Base-by-base conservation (phyloP, 2,329 filamentous ascomycete species). In the Epicoccum nigrum region DNA sequence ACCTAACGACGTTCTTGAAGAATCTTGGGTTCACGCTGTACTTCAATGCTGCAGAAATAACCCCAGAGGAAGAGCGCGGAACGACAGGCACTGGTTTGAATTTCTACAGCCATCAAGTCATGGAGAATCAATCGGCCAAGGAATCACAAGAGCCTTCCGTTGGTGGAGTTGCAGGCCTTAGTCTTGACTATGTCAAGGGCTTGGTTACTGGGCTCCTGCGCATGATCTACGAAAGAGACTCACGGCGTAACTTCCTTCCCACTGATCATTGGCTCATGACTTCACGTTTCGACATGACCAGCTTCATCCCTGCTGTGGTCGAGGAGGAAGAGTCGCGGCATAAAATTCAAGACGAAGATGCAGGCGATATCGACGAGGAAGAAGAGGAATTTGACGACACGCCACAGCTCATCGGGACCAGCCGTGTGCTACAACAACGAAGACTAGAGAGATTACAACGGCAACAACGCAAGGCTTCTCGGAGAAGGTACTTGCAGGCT, bases 181-280 rank as follows among this genome's bases (percentile, higher is more conserved):
- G 87, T 23, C 80, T 94, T 25, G 83, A 88, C 30, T 90, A 90
- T 55, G 84, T 97, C 50, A 89, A 90, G 65, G 85, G 82, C n/a
- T 80, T 93, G 2, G 85, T 92, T 6, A 95, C 91, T 2, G 86
- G 86, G 3, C 82, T 95, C 0, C 80, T 97, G 67, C 87, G 88
- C 49, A 93, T 95, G 82, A 78, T 97, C 7, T 97, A 97, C 69
- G 92, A 97, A 73, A 82, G 93, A 70, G 93, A 97, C 72, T 99
- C 94, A 7, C 83, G 94, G 53, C 85, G 92, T 17, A 86, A 83
- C 23, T 97, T 97, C 68, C 76, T 97, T 17, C 88, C 91, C 1
- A 76, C 81, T n/a, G 83, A 86, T 40, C 92, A 96, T 70, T 99
- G 94, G 94, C 79, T 97, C 28, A 97, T 97, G 92, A 94, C 89